These are phyloP conservation scores for Rhodamnia argentea DNA, from an alignment of 345 rosid species.

Conservation along the genomic window DNA sequence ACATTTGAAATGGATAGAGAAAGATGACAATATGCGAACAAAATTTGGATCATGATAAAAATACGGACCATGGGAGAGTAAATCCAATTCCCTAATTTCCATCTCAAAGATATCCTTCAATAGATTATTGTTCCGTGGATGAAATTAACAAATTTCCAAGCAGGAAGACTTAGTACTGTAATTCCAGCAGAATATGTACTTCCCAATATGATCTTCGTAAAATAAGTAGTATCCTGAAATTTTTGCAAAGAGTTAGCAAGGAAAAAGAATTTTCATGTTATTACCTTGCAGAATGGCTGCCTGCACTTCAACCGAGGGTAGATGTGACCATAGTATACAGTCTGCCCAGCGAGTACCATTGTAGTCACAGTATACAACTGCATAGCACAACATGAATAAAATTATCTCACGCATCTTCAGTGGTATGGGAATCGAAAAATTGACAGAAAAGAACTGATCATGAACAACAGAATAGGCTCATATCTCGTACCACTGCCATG, in stretches of 20 bases:
- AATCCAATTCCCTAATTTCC: neutral
- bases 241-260: neutral
- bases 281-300: constrained; percentile 24
- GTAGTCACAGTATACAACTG: constrained; percentile 66
- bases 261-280: neutral
- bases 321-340: constrained; percentile 59
- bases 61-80: neutral
- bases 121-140: neutral
- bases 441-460: neutral
- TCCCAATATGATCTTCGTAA: neutral
- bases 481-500: constrained; percentile 54
- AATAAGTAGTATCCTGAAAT: neutral
- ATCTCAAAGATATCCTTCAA: neutral
- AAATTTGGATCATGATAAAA: neutral
- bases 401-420: neutral
- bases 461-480: neutral
- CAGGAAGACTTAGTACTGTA: neutral
- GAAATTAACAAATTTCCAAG: neutral
- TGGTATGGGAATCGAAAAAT: neutral
- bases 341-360: constrained; percentile 35
- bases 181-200: neutral
- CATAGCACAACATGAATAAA: neutral
- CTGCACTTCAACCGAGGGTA: constrained; percentile 34
- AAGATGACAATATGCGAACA: neutral
- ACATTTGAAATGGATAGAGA: neutral